phyloP scores from a whole-genome alignment of 2,329 filamentous ascomycete genomes.

The Claviceps purpurea region DNA sequence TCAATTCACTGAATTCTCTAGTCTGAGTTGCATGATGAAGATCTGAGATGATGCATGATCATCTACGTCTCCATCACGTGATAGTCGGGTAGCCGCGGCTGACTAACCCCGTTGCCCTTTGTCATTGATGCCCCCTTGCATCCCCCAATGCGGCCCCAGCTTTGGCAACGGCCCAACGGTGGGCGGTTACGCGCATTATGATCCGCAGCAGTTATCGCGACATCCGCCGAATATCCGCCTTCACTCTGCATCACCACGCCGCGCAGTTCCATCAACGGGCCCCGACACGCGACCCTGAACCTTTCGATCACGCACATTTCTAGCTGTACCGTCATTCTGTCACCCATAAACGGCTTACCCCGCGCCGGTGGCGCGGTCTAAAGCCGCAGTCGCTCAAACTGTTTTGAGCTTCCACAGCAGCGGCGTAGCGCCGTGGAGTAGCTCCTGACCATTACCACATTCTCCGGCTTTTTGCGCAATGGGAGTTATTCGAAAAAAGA shows the following conservation, averaged over 20 bases:
- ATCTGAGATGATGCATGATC: too few relatives aligned
- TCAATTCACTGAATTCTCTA: too few relatives aligned
- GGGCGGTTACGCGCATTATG: not conserved
- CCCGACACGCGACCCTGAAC: conserved; percentile 7
- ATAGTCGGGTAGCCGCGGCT: not conserved
- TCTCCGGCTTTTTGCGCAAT: conserved; percentile 30
- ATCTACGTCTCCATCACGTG: not conserved
- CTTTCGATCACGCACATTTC: conserved; percentile 19
- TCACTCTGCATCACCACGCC: conserved; percentile 10
- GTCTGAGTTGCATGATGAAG: too few relatives aligned
- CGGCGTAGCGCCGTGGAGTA: not conserved
- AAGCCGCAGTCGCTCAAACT: not conserved
- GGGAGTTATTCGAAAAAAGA: conserved; percentile 96
- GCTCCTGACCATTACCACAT: not conserved
- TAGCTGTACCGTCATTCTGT: conserved; percentile 1
- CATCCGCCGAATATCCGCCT: conserved; percentile 7
- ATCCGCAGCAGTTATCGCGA: conserved; percentile 4
- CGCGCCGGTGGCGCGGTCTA: not conserved
- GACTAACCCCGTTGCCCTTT: not conserved
- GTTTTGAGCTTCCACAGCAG: not conserved
- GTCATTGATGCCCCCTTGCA: too few relatives aligned
- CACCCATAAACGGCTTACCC: conserved; percentile 9
- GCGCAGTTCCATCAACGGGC: conserved; percentile 4
- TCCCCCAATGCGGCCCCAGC: not conserved
- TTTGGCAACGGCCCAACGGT: not conserved